Percentiles rank a stretch among this genome's conserved stretches.
phyloP scores from a whole-genome alignment of 805 yeast genomes.

The Yarrowia sp. region DNA sequence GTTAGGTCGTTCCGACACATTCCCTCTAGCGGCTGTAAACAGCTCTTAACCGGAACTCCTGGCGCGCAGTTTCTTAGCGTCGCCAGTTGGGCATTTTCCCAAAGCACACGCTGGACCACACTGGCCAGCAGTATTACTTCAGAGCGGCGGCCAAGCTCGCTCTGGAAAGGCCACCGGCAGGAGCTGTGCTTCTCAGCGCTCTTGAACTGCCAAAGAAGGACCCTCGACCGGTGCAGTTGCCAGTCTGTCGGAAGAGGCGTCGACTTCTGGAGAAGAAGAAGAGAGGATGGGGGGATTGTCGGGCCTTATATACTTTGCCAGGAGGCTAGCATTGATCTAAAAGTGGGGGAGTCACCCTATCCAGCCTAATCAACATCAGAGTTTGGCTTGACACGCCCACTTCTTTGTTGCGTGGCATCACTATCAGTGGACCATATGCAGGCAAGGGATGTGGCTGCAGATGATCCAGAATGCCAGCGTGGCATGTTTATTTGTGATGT shows the following conservation, averaged over 20 bases:
- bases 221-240: constrained; percentile 7
- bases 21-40: constrained; percentile 3
- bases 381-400: neutral
- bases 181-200: neutral
- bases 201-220: constrained; percentile 9
- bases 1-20: neutral
- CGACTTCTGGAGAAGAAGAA: constrained; percentile 12
- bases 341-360: neutral
- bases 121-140: neutral
- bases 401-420: constrained; percentile 10
- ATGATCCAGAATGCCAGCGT: neutral
- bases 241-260: constrained; percentile 3
- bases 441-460: neutral
- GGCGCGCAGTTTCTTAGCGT: constrained; percentile 9
- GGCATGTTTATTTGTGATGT: neutral
- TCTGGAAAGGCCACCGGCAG: constrained; percentile 6
- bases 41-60: constrained; percentile 19
- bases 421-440: neutral
- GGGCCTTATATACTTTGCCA: constrained; percentile 9
- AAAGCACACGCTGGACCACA: constrained; percentile 6
- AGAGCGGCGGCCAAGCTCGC: constrained; percentile 7
- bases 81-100: constrained; percentile 9
- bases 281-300: neutral
- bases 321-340: too few relatives aligned
- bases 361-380: constrained; percentile 9